Evolutionary conservation across 2,329 filamentous ascomycete species (phyloP), one percentile per base, ranked within the genome.

Genomic region (Arthrobotrys conoides): DNA sequence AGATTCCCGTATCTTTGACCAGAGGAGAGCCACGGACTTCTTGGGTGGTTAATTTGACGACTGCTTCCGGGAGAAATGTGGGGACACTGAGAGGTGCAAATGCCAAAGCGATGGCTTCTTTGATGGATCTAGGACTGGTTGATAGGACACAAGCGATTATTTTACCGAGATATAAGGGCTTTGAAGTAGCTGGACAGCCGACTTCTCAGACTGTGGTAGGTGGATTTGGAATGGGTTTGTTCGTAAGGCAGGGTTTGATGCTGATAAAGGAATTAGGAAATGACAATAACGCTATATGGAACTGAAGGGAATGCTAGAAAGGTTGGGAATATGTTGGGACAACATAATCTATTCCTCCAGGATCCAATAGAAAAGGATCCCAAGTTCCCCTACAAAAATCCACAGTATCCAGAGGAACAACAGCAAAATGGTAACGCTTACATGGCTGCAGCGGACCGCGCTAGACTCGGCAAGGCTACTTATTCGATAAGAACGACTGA

Each of bases 401-500:
- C 76, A 4, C 76, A 79, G 46, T 79, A 79, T 27, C 69, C 68
- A 9, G 75, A 72, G 22, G 76, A 79, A 46, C 69, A 78, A 22
- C 68, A 64, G 24, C 57, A 71, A 30, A 72, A 66, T 44, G 64
- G 69, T 14, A 61, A 63, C 36, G 27, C 69, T 2, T 72, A 67
- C 18, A 59, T 70, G 66, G 64, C 76, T 38, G 68, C 75, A 10
- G 53, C 53, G 24, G 76, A 79, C 49, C 69, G 69, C 30, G 69
- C 63, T 18, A 66, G 68, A 22, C 51, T 77, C 14, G 73, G 73
- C 12, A 77, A 77, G 44, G 67, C 73, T 16, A 77, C 73, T 8
- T 77, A 77, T 20, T 71, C 66, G 51, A 68, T 77, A 48, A 73
- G 76, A 30, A 79, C 76, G 64, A 79, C 76, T 22, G 73, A 77